These are phyloP conservation scores for Microbotryum violaceum DNA, from an alignment of 1,284 basidiomycete species.

Conservation along the genomic window DNA sequence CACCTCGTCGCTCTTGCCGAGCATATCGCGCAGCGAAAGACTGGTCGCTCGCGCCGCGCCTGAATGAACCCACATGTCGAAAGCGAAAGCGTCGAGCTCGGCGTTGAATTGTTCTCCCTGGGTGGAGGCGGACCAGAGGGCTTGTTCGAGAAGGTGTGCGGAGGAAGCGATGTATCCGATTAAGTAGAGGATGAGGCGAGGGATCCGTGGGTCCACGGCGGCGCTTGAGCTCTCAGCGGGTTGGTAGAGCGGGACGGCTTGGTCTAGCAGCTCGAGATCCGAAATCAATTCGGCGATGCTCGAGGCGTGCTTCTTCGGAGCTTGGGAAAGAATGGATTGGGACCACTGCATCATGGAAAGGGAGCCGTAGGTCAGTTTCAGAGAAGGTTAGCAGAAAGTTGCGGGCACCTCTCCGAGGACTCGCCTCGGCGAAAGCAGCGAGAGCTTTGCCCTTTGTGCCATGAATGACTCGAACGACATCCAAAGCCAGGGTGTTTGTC, in stretches of 20 bases:
- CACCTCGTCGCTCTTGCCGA: too few relatives aligned
- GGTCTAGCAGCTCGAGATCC: slow-evolving; percentile 1
- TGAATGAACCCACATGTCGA: slow-evolving; percentile 50
- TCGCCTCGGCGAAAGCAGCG: slow-evolving; percentile 42
- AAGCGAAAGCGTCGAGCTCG: slow-evolving; percentile 43
- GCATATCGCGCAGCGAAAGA: too few relatives aligned
- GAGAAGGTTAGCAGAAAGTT: neutral
- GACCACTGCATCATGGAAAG: slow-evolving; percentile 49
- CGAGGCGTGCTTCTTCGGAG: slow-evolving; percentile 36
- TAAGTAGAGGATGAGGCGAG: slow-evolving; percentile 53
- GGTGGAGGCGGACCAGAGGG: slow-evolving; percentile 50
- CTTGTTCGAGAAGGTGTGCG: slow-evolving; percentile 57
- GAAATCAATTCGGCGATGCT: neutral
- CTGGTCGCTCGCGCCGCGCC: too few relatives aligned
- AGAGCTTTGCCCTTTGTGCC: slow-evolving; percentile 44
- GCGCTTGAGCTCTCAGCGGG: slow-evolving; percentile 40
- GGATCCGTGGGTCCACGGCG: slow-evolving; percentile 47
- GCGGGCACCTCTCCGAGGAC: slow-evolving; percentile 10
- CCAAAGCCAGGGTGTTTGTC: slow-evolving; percentile 56
- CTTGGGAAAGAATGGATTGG: slow-evolving; percentile 45
- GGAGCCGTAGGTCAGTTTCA: neutral
- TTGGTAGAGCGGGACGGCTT: slow-evolving; percentile 33
- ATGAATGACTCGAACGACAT: slow-evolving; percentile 51
- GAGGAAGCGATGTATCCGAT: slow-evolving; percentile 51
- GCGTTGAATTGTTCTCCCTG: slow-evolving; percentile 43